Base-by-base conservation (phyloP, 129 eudicot species). In the Tagetes erecta region DNA sequence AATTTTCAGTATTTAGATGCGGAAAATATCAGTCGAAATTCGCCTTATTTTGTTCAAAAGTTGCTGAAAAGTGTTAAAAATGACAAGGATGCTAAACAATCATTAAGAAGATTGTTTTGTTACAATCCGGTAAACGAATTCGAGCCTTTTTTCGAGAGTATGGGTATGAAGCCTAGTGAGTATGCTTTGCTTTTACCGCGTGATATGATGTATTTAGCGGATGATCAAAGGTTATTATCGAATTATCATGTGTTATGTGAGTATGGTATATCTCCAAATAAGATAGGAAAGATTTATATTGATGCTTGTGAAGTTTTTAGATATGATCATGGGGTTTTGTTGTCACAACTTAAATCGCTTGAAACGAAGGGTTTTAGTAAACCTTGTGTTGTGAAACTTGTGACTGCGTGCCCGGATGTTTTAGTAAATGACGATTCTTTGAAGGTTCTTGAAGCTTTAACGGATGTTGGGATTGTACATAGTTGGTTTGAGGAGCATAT, bases 121-220 rank as follows among this genome's bases (percentile, higher is more conserved):
- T 92, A 87, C 77, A 86, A 89, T 75, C 98, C 96, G 14, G 78
- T 92, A 52, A 90, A 92, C 62, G 98, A 92, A 47, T 92, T 84
- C 44, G 98, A 92, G 82, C 96, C 96, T 0, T 89, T 92, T 79
- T 89, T 89, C 57, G 98, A 92, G 83, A 89, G 96, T 71, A 81
- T 92, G 51, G 98, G 98, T 4, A 84, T 92, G 78, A 79, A 73
- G 13, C 90, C 84, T 64, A 50, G 69, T 38, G 90, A 86, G 71
- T 90, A 85, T 49, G 42, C 77, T 10, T 52, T 80, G 5, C 69
- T 84, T 68, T 86, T 92, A 69, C 92, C 96, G 0, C 82, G 82
- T 10, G 47, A 79, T 70, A 72, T 83, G 68, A 83, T 89, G 78
- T 92, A 81, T 70, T 70, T 89, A 46, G 59, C 52, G 46, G 98